phyloP scores from a whole-genome alignment of 2,329 filamentous ascomycete genomes.

The Diaporthe velutina region DNA sequence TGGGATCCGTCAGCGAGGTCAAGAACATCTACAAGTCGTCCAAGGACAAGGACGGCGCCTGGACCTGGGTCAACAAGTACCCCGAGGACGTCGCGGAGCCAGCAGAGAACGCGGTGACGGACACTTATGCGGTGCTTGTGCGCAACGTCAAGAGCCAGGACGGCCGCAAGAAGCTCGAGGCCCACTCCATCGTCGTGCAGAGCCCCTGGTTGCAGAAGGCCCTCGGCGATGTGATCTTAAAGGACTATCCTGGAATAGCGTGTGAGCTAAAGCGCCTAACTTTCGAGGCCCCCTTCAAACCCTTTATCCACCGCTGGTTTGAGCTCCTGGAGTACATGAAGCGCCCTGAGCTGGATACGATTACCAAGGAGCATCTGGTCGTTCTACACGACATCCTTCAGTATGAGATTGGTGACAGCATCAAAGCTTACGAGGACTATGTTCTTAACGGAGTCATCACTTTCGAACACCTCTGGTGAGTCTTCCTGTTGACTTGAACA shows the following conservation, averaged over 20 bases:
- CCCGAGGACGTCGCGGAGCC: constrained; percentile 67
- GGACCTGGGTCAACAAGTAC: constrained; percentile 68
- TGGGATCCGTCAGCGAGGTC: constrained; percentile 54
- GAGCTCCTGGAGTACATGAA: constrained; percentile 57
- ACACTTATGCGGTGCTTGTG: constrained; percentile 71
- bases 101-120: constrained; percentile 72
- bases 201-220: constrained; percentile 70
- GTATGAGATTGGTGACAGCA: constrained; percentile 63
- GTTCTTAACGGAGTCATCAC: constrained; percentile 66
- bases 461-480: constrained; percentile 62
- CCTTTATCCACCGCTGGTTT: constrained; percentile 76
- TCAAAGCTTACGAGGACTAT: constrained; percentile 64
- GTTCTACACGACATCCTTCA: constrained; percentile 62
- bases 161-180: constrained; percentile 69
- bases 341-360: constrained; percentile 55
- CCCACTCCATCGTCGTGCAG: constrained; percentile 75
- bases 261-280: constrained; percentile 70
- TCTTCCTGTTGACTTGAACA: not conserved
- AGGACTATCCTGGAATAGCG: constrained; percentile 71
- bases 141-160: constrained; percentile 70
- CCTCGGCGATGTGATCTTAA: constrained; percentile 63
- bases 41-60: constrained; percentile 62
- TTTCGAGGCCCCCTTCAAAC: constrained; percentile 71
- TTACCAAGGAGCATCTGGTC: constrained; percentile 60
- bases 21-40: constrained; percentile 58